Evolutionary conservation across 2,329 filamentous ascomycete species (phyloP).

Genomic region (Cladosporium sp.): DNA sequence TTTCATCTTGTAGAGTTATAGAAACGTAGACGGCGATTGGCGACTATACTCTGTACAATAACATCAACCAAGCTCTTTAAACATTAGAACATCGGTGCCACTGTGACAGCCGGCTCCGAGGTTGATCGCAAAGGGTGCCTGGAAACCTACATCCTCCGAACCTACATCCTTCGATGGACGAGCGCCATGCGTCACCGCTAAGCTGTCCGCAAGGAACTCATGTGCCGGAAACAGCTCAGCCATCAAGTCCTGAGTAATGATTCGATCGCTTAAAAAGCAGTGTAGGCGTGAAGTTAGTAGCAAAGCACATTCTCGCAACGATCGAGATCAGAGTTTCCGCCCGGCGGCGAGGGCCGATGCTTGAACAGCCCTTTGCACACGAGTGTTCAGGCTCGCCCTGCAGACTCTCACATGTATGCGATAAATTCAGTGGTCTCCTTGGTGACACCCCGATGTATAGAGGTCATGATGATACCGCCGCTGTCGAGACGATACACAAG

Average conservation of each 20-base stretch:
- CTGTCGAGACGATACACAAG: too few species aligned
- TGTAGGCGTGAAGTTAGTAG: not conserved
- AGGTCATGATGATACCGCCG: too few species aligned
- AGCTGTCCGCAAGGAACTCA: not conserved
- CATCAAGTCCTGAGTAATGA: not conserved
- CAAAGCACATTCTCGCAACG: not conserved
- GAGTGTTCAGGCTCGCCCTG: not conserved
- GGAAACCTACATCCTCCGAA: not conserved
- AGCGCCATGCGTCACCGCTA: not conserved
- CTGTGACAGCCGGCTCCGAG: not conserved
- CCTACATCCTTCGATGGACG: not conserved
- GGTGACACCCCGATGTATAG: too few species aligned
- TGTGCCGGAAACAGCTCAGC: not conserved
- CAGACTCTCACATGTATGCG: too few species aligned
- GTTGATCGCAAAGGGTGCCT: not conserved
- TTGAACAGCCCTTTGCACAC: not conserved
- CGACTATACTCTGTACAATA: too few species aligned
- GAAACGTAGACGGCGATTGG: not conserved
- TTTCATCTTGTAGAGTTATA: constrained; percentile 6
- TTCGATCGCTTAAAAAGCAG: not conserved
- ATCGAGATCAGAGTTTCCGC: not conserved
- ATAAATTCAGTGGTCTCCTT: too few species aligned
- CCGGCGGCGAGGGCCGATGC: not conserved
- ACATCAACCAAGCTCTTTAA: not conserved
- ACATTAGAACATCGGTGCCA: not conserved